A percentile compares a stretch with the other conserved stretches of the same genome.
Conservation (phyloP, 306 rosid genomes). For the Argentina anserina region DNA sequence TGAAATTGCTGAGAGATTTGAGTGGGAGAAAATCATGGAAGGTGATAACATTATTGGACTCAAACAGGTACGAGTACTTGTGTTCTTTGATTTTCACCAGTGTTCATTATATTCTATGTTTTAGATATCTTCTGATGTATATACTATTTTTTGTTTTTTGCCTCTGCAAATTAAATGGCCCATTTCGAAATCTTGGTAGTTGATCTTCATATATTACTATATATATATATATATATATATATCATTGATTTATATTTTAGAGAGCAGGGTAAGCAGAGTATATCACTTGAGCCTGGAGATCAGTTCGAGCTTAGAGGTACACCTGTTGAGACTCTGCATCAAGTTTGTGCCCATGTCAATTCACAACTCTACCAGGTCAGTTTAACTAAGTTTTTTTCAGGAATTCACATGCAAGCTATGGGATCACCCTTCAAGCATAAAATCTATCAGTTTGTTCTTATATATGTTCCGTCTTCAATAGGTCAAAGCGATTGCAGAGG, state of each 20-base stretch:
- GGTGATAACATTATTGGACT: constrained; percentile 87
- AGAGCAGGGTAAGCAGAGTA: constrained; percentile 84
- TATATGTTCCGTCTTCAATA: constrained; percentile 23
- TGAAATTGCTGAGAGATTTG: constrained; percentile 88
- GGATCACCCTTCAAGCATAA: neutral
- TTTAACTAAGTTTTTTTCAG: neutral
- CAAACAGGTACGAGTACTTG: constrained; percentile 51
- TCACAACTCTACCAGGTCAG: constrained; percentile 88
- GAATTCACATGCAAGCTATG: neutral
- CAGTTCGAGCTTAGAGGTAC: constrained; percentile 99
- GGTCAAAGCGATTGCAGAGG: constrained; percentile 95
- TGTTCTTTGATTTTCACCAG: neutral
- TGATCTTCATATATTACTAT: too few species aligned
- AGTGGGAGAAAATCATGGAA: constrained; percentile 91
- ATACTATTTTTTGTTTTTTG: too few species aligned
- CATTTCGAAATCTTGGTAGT: too few species aligned
- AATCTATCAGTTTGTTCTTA: neutral
- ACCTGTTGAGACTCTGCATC: constrained; percentile 95
- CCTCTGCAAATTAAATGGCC: too few species aligned
- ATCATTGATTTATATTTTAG: too few species aligned
- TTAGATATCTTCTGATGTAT: neutral
- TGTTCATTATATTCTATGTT: neutral
- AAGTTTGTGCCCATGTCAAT: constrained; percentile 92
- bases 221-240: too few species aligned
- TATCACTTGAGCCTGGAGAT: constrained; percentile 97